Evolutionary conservation across 805 yeast genomes (phyloP), one percentile per base, ranked within the genome.

Genomic region (Candida maltosa): DNA sequence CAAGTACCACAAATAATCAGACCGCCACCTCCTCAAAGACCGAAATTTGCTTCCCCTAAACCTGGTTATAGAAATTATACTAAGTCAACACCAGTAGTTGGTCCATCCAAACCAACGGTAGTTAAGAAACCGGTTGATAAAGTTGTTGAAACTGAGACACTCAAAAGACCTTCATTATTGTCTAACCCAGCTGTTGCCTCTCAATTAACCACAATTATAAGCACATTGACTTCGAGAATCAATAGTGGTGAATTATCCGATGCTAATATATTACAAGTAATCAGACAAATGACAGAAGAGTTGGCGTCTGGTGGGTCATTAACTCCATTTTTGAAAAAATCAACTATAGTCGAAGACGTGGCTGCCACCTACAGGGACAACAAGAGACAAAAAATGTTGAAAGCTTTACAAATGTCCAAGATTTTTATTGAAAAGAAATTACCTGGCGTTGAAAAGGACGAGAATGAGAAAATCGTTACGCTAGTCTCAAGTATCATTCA

Each of bases 201-300:
- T 1, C 69, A 64, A 35, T 46, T 65, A 12, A 52, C 66, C 0
- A 51, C 45, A 20, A 62, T 59, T n/a, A 42, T 62, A 15, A 51
- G 53, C 6, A 52, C 64, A 2, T 45, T 62, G 10, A 56, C 67
- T 1, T 54, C 60, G 14, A 54, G 55, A 24, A 60, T 60, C 42
- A 56, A 38, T 42, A 51, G 31, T 42, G 52, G 29, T 27, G 46
- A 26, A 38, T 45, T 38, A 6, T 38, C 51, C 2, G 57, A 56
- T 32, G 47, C 48, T 11, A 58, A 59, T 32, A 44, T 65, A 18
- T 46, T 62, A 41, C 56, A 53, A 35, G 68, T 63, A n/a, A 62
- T 65, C 26, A 46, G 63, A 24, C 65, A 60, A 32, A 62, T 64
- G 69, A 61, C 69, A 5, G 54, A 54, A 37, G 55, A 63, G 3